Conservation (phyloP, 2,329 filamentous ascomycete genomes). For the Polytolypa hystricis region DNA sequence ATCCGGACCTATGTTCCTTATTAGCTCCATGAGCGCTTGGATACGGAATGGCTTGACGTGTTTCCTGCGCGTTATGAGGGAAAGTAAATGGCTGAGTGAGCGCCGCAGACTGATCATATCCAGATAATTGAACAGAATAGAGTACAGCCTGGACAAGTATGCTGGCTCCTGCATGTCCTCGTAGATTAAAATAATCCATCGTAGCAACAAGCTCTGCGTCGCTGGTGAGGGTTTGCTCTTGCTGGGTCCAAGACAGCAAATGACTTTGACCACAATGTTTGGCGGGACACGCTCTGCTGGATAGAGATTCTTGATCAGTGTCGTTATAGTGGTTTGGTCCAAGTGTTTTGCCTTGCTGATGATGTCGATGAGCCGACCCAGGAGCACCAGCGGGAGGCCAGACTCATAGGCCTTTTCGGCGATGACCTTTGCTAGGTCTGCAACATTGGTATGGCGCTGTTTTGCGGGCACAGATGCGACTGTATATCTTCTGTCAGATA, state of each 20-base stretch:
- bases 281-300: conserved; percentile 54
- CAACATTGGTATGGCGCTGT: conserved; percentile 51
- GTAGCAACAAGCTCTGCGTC: conserved; percentile 60
- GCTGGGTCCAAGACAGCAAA: conserved; percentile 67
- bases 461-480: conserved; percentile 46
- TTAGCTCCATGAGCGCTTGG: conserved; percentile 52
- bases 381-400: conserved; percentile 51
- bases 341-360: conserved; percentile 56
- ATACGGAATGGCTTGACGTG: conserved; percentile 79
- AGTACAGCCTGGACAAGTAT: conserved; percentile 58
- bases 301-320: conserved; percentile 63
- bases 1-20: conserved; percentile 45
- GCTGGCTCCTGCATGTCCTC: conserved; percentile 55
- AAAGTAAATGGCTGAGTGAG: conserved; percentile 63
- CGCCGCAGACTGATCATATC: conserved; percentile 68
- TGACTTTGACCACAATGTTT: conserved; percentile 51
- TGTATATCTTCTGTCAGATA: conserved; percentile 11
- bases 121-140: conserved; percentile 67
- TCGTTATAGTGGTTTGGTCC: conserved; percentile 62
- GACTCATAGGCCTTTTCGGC: conserved; percentile 53
- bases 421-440: conserved; percentile 53
- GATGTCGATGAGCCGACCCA: conserved; percentile 55
- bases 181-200: conserved; percentile 69
- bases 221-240: conserved; percentile 60
- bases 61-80: conserved; percentile 65